These are phyloP conservation scores for Trichoderma sp. DNA, from an alignment of 2,329 filamentous ascomycete genomes.

Conservation along the genomic window DNA sequence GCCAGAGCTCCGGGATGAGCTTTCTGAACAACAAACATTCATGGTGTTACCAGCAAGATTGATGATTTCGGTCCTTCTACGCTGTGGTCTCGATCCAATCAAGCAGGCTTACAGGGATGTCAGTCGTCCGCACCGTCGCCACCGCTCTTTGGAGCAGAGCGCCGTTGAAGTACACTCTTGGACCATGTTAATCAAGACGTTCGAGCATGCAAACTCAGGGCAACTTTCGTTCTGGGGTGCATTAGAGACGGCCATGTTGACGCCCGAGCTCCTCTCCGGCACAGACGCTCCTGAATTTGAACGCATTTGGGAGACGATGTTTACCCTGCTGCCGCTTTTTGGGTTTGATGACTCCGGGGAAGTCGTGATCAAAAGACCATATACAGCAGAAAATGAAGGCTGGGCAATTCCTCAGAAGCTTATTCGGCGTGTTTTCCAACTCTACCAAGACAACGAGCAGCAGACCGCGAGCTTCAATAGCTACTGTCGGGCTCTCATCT, in stretches of 20 bases:
- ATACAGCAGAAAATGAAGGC: constrained; percentile 50
- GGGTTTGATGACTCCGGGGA: constrained; percentile 62
- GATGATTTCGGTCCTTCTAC: constrained; percentile 46
- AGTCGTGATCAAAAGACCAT: constrained; percentile 42
- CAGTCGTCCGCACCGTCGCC: constrained; percentile 48
- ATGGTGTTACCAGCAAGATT: constrained; percentile 48
- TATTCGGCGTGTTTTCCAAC: constrained; percentile 58
- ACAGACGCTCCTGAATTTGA: constrained; percentile 56
- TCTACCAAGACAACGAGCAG: constrained; percentile 58
- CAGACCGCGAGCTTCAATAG: constrained; percentile 66
- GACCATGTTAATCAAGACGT: constrained; percentile 59
- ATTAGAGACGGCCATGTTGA: constrained; percentile 48
- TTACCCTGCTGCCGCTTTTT: constrained; percentile 61
- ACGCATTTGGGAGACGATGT: constrained; percentile 59
- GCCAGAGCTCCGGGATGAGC: constrained; percentile 39
- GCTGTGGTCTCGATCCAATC: constrained; percentile 48
- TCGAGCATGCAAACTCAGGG: constrained; percentile 55
- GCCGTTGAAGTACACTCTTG: constrained; percentile 55
- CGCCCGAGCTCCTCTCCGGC: constrained; percentile 32
- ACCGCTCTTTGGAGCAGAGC: constrained; percentile 55
- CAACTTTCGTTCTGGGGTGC: constrained; percentile 64
- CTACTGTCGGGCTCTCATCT: constrained; percentile 62
- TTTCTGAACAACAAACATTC: constrained; percentile 50
- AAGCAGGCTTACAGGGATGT: constrained; percentile 52
- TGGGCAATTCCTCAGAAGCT: constrained; percentile 63